A percentile compares a stretch with the other conserved stretches of the same genome.
phyloP scores from a whole-genome alignment of 352 stramenopile genomes.

The Globisporangium uncinulatum region DNA sequence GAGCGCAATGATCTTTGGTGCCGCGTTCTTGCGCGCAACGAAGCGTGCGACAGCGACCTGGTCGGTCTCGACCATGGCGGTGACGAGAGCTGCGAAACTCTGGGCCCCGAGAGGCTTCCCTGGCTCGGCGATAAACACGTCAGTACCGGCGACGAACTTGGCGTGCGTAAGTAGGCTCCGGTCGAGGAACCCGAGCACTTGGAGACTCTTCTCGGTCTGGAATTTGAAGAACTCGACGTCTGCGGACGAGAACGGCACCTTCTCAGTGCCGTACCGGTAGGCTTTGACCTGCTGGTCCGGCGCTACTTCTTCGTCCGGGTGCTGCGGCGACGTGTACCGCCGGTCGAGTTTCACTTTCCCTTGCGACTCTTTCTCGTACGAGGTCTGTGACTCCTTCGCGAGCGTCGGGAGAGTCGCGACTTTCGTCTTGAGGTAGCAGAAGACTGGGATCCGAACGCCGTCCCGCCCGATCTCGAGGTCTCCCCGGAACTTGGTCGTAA shows the following conservation, averaged over 20 bases:
- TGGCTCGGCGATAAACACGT: conserved; percentile 76
- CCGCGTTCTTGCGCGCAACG: conserved; percentile 68
- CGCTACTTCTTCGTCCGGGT: conserved; percentile 66
- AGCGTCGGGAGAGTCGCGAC: conserved; percentile 62
- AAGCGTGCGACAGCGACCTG: conserved; percentile 76
- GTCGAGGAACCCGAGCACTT: conserved; percentile 71
- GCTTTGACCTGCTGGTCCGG: conserved; percentile 73
- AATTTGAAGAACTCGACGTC: conserved; percentile 83
- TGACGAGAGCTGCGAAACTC: conserved; percentile 53
- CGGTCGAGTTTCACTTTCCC: conserved; percentile 75
- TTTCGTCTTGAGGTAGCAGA: conserved; percentile 79
- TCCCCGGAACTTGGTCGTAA: conserved; percentile 77
- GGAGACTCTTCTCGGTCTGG: conserved; percentile 69
- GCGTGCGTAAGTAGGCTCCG: conserved; percentile 33
- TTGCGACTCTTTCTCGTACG: conserved; percentile 46
- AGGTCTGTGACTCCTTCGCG: conserved; percentile 62
- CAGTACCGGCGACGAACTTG: conserved; percentile 57
- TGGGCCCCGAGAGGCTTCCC: conserved; percentile 55
- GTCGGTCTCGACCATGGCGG: conserved; percentile 55
- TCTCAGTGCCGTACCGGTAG: conserved; percentile 74
- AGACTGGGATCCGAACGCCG: conserved; percentile 63
- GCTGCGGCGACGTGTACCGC: conserved; percentile 53
- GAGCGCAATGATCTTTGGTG: conserved; percentile 67
- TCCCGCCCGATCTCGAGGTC: conserved; percentile 63
- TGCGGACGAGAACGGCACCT: conserved; percentile 73